Conservation (phyloP, 768 basidiomycete genomes). For the Leucosporidium scottii region DNA sequence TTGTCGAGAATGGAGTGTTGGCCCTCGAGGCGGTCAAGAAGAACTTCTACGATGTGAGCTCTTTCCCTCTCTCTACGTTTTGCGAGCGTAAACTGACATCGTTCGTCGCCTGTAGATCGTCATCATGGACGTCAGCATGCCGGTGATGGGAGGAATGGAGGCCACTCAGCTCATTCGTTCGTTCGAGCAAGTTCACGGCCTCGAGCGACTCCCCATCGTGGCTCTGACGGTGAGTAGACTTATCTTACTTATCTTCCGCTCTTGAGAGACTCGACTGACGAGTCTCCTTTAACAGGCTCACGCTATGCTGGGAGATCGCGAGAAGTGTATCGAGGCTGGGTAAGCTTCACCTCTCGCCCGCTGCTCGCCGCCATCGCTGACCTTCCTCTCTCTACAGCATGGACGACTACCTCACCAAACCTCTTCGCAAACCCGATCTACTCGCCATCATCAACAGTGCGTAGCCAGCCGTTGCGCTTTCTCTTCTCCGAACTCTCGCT, state of each 20-base stretch:
- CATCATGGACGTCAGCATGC: slow-evolving; percentile 86
- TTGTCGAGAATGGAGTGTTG: slow-evolving; percentile 92
- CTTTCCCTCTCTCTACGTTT: not conserved
- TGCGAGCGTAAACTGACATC: slow-evolving; percentile 12
- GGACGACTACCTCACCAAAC: slow-evolving; percentile 41
- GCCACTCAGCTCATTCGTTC: slow-evolving; percentile 85
- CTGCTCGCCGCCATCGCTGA: not conserved
- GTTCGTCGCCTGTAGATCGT: slow-evolving; percentile 7
- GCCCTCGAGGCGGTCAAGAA: slow-evolving; percentile 88
- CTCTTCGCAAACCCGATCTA: slow-evolving; percentile 39
- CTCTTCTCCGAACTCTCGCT: not conserved
- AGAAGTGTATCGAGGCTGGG: slow-evolving; percentile 67
- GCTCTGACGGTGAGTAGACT: slow-evolving; percentile 57
- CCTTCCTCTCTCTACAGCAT: slow-evolving; percentile 1
- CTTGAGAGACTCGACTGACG: no score
- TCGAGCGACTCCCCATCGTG: slow-evolving; percentile 79
- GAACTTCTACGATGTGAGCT: slow-evolving; percentile 36
- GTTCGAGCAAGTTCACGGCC: slow-evolving; percentile 65
- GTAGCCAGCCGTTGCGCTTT: not conserved
- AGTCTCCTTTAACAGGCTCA: slow-evolving; percentile 52
- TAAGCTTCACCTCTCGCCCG: not conserved
- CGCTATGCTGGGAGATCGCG: slow-evolving; percentile 87
- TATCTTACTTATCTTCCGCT: no score
- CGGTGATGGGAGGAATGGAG: slow-evolving; percentile 98
- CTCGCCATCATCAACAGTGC: slow-evolving; percentile 35